Percentiles rank a stretch among this genome's conserved stretches.
These are phyloP conservation scores for Obba rivulosa DNA, from an alignment of 768 basidiomycete species.

Conservation along the genomic window DNA sequence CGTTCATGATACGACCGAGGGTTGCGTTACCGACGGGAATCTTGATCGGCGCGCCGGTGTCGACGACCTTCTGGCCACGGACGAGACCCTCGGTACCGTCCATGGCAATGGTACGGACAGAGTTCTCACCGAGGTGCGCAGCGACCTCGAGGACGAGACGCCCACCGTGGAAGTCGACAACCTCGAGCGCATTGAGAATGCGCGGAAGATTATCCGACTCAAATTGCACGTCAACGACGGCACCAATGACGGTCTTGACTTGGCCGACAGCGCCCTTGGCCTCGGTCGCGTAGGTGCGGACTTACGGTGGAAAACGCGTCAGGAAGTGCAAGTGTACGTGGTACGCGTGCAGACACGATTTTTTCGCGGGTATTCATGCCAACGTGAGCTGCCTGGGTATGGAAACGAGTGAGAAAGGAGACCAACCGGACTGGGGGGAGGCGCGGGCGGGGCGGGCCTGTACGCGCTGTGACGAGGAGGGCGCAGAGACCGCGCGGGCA, in stretches of 20 bases:
- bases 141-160: constrained; percentile 99
- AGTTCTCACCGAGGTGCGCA: constrained; percentile 98
- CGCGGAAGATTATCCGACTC: constrained; percentile 92
- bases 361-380: too few relatives aligned
- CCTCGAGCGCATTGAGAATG: constrained; percentile 98
- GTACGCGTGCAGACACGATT: neutral
- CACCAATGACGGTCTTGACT: constrained; percentile 99
- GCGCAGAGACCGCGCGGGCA: constrained; percentile 45
- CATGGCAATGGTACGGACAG: constrained; percentile 99
- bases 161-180: constrained; percentile 88
- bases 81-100: constrained; percentile 99
- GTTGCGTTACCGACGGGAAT: constrained; percentile 94
- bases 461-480: constrained; percentile 39
- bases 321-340: neutral
- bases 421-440: constrained; percentile 51
- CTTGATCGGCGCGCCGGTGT: constrained; percentile 94
- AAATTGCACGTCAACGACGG: constrained; percentile 99
- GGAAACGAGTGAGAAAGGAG: constrained; percentile 3
- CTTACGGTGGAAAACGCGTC: constrained; percentile 29
- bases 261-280: constrained; percentile 66
- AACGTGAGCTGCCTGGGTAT: too few relatives aligned
- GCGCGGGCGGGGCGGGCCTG: constrained; percentile 44
- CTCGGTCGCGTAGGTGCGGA: constrained; percentile 90
- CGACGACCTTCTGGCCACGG: constrained; percentile 94
- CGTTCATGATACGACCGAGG: constrained; percentile 99